Base-by-base conservation (phyloP, 1,139 yeast species). In the Candida glucosophila region DNA sequence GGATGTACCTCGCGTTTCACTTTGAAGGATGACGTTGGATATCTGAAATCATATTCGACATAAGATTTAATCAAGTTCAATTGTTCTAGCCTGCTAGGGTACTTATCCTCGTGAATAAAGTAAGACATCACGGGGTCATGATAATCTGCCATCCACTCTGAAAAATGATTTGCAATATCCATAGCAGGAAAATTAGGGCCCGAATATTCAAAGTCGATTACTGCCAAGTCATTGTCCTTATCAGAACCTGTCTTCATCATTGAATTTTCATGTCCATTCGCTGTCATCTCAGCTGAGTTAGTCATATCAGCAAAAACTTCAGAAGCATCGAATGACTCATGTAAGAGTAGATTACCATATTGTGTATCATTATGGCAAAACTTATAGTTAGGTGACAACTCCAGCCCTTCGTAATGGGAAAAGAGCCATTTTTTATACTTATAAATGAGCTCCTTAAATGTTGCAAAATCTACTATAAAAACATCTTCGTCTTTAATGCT, bases 121-220 rank as follows among this genome's bases (percentile, higher is more conserved):
- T 79, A 73, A 3, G 93, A 72, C 29, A 52, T 52, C 13, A 64
- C 61, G 2, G 78, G 73, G 40, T 78, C 74, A 44, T 80, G 85
- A 48, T 88, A 90, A 54, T 90, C 85, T 21, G 85, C 71, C 97
- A 88, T 90, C 98, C 98, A 90, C 54, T 90, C 98, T 37, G 82
- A 71, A 33, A 71, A 69, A 55, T 90, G 97, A 49, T 90, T 88
- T 12, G 86, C 88, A 30, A 90, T 72, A 49, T 90, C 98, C 47
- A 65, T 82, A 1, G 94, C 95, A 1, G 95, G 86, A 28, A 78
- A 67, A 46, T 88, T 90, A n/a, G 95, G 78, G 2, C 96, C 96
- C 1, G 95, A 77, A 50, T 88, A 90, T 55, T 90, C 98, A 50
- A 90, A 90, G 51, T 90, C 98, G 44, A 90, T 90, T 12, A 90